These are phyloP conservation scores for Curvularia spicifera DNA, from an alignment of 2,329 filamentous ascomycete genomes.

Conservation along the genomic window DNA sequence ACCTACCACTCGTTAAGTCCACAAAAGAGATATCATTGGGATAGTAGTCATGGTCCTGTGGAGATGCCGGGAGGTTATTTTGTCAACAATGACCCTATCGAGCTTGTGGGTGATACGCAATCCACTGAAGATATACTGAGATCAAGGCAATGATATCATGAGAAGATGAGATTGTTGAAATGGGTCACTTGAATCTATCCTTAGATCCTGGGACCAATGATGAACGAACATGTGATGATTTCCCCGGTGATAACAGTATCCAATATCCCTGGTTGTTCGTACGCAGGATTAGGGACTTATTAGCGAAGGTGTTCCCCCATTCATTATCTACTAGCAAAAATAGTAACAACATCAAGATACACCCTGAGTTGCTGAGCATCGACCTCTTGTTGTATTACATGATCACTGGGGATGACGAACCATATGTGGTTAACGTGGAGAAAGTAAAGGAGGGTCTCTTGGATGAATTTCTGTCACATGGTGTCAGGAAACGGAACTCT, in stretches of 20 bases:
- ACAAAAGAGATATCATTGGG: slow-evolving; percentile 11
- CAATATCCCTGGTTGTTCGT: background rate
- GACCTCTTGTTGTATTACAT: background rate
- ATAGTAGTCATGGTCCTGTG: slow-evolving; percentile 13
- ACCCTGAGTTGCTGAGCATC: background rate
- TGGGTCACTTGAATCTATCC: background rate
- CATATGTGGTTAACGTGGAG: background rate
- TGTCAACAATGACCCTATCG: slow-evolving; percentile 15
- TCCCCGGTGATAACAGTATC: background rate
- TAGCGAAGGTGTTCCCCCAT: background rate
- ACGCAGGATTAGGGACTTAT: background rate
- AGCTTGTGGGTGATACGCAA: slow-evolving; percentile 12
- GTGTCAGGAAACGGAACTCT: background rate
- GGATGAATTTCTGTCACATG: background rate
- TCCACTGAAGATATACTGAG: slow-evolving; percentile 2
- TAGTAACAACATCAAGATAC: background rate
- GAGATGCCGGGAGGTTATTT: slow-evolving; percentile 18
- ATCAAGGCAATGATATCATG: background rate
- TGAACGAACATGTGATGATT: background rate
- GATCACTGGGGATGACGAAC: background rate
- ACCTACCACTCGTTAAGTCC: slow-evolving; percentile 1
- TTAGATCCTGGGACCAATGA: background rate
- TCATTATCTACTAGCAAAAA: background rate
- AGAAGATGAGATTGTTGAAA: background rate
- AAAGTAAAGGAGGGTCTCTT: background rate